phyloP scores from a whole-genome alignment of 169 alveolate species.

The Plasmodium fragile region DNA sequence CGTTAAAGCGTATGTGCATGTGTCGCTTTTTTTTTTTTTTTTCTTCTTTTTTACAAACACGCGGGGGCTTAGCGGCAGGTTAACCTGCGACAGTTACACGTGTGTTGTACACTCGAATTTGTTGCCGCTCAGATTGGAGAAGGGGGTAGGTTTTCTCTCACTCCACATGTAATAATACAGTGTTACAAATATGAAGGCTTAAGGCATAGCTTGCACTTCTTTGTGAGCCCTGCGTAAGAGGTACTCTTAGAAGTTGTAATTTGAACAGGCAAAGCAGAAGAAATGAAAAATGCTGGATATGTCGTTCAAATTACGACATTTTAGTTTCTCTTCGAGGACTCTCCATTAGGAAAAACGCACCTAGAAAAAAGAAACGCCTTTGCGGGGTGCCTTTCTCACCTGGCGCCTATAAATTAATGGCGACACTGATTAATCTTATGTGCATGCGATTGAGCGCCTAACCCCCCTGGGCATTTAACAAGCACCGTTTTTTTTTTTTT shows the following conservation, averaged over 20 bases:
- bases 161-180: background rate
- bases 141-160: background rate
- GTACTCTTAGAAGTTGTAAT: background rate
- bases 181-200: background rate
- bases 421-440: background rate
- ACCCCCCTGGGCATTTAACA: background rate
- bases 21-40: background rate
- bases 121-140: background rate
- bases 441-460: background rate
- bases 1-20: background rate
- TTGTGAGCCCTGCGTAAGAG: background rate
- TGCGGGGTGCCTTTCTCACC: background rate
- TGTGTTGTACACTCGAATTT: background rate
- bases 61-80: background rate
- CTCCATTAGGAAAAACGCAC: background rate
- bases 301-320: background rate
- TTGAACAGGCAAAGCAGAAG: background rate
- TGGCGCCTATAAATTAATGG: background rate
- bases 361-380: background rate
- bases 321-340: background rate
- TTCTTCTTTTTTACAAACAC: background rate
- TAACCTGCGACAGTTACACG: background rate
- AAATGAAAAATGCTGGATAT: background rate
- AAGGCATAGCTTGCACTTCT: background rate
- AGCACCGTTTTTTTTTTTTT: too few relatives aligned